Percentiles rank a stretch among this genome's conserved stretches.
phyloP scores from a whole-genome alignment of 345 rosid species.

The Noccaea caerulescens region DNA sequence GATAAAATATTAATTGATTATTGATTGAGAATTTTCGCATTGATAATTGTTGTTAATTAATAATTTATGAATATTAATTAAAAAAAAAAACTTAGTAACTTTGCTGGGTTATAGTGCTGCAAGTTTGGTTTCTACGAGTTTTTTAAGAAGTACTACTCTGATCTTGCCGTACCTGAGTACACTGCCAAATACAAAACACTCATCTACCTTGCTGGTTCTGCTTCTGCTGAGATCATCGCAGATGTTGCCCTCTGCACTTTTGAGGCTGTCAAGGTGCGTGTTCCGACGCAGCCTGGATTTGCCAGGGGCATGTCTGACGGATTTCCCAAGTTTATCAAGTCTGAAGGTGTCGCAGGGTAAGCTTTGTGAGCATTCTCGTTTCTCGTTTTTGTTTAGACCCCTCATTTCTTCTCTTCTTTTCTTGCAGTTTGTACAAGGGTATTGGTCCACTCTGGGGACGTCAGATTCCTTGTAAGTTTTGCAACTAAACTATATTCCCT shows the following conservation, averaged over 20 bases:
- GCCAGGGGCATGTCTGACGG: slow-evolving; percentile 97
- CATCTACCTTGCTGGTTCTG: slow-evolving; percentile 82
- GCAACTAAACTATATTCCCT: slow-evolving; percentile 17
- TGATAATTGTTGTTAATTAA: too few species aligned
- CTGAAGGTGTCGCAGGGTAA: slow-evolving; percentile 84
- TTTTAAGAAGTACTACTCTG: too few species aligned
- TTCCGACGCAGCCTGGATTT: slow-evolving; percentile 99
- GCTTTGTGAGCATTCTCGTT: slow-evolving; percentile 11
- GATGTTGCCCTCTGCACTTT: slow-evolving; percentile 93
- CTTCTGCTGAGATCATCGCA: slow-evolving; percentile 89
- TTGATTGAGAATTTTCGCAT: too few species aligned
- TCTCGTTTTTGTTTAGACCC: not conserved
- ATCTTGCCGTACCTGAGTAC: too few species aligned
- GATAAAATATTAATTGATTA: too few species aligned
- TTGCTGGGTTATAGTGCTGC: too few species aligned
- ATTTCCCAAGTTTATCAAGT: slow-evolving; percentile 80
- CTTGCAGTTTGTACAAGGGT: slow-evolving; percentile 88
- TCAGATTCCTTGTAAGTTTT: slow-evolving; percentile 92
- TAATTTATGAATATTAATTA: too few species aligned
- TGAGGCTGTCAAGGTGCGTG: slow-evolving; percentile 97
- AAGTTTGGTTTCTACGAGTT: too few species aligned
- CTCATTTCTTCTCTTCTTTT: not conserved
- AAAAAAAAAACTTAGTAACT: too few species aligned
- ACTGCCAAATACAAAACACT: slow-evolving; percentile 73
- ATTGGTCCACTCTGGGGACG: slow-evolving; percentile 98